Conservation (phyloP, 768 basidiomycete genomes). For the Mycena amicta region DNA sequence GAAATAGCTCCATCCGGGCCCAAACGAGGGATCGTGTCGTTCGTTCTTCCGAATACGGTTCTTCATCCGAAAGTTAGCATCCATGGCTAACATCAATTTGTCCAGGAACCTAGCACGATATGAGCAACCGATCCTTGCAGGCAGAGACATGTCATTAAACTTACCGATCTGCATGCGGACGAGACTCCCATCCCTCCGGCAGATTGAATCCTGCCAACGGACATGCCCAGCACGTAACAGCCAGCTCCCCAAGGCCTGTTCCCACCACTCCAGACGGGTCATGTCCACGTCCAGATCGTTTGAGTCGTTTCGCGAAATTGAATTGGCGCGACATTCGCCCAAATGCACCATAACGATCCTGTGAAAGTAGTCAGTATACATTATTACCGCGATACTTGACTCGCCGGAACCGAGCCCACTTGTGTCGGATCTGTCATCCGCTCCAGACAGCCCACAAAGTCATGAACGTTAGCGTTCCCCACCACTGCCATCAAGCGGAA, state of each 20-base stretch:
- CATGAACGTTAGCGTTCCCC: not conserved
- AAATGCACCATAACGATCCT: conserved; percentile 12
- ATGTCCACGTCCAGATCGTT: conserved; percentile 3
- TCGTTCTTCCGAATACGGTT: conserved; percentile 7
- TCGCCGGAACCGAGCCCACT: not conserved
- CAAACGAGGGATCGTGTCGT: conserved; percentile 14
- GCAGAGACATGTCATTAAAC: not conserved
- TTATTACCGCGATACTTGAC: not conserved
- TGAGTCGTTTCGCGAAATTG: not conserved
- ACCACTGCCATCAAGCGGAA: not conserved
- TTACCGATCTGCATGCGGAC: conserved; percentile 1
- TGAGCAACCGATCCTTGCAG: not conserved
- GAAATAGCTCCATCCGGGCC: conserved; percentile 16
- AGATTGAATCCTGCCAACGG: conserved; percentile 18
- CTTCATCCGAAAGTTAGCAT: conserved; percentile 26
- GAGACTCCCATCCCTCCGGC: conserved; percentile 17
- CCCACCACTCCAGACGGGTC: not conserved
- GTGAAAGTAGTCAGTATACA: not conserved
- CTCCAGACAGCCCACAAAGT: not conserved
- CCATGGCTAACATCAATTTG: conserved; percentile 13
- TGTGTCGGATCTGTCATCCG: not conserved
- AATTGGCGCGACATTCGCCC: not conserved
- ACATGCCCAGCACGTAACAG: conserved; percentile 24
- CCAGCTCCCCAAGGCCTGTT: conserved; percentile 3
- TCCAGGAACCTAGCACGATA: conserved; percentile 7